Evolutionary conservation across 2,329 filamentous ascomycete species (phyloP).

Genomic region (Scytalidium lignicola): DNA sequence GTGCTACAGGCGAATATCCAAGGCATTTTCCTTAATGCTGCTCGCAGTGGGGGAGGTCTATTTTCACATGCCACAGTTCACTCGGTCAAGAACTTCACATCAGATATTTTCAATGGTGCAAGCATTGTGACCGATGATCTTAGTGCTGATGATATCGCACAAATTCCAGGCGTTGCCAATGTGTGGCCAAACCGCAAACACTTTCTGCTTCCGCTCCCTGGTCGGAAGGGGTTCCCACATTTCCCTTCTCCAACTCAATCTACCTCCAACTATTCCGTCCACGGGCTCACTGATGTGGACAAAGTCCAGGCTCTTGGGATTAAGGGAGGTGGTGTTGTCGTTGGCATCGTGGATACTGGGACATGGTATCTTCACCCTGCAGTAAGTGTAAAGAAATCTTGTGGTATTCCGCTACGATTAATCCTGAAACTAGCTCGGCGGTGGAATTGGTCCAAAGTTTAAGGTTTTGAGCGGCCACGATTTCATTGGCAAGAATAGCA

Average conservation of each 20-base stretch:
- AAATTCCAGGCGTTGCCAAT: background rate
- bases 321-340: background rate
- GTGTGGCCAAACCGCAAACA: background rate
- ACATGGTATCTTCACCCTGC: conserved; percentile 1
- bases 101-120: background rate
- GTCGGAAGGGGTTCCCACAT: background rate
- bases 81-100: background rate
- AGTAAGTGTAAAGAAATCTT: background rate
- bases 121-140: background rate
- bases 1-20: background rate
- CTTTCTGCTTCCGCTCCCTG: background rate
- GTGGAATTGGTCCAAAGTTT: background rate
- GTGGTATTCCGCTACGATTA: background rate
- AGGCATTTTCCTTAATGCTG: background rate
- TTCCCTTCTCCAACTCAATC: background rate
- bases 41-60: background rate
- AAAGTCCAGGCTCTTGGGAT: background rate
- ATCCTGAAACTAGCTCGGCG: background rate
- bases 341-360: conserved; percentile 1
- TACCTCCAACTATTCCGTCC: background rate
- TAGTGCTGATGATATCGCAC: background rate
- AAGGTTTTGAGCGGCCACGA: background rate
- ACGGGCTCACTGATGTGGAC: conserved; percentile 1
- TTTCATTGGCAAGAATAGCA: background rate
- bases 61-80: background rate